These are phyloP conservation scores for Rhizopogon rudus DNA, from an alignment of 768 basidiomycete genomes.

Conservation along the genomic window DNA sequence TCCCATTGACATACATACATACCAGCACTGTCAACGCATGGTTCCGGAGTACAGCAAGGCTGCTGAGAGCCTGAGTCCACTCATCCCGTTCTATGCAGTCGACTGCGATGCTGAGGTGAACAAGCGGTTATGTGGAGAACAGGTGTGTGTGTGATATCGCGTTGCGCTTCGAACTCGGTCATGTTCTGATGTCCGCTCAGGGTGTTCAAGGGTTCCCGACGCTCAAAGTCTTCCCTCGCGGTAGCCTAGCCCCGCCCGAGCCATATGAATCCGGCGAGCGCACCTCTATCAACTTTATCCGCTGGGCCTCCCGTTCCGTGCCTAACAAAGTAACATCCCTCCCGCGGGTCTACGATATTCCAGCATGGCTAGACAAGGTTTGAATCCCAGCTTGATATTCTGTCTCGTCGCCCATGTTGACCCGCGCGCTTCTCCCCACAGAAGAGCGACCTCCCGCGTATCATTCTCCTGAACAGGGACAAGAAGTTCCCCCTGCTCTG, in stretches of 20 bases:
- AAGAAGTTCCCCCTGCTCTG: slow-evolving; percentile 75
- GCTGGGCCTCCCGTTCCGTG: slow-evolving; percentile 70
- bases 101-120: slow-evolving; percentile 86
- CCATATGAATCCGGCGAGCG: slow-evolving; percentile 67
- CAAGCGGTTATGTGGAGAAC: slow-evolving; percentile 76
- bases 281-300: slow-evolving; percentile 65
- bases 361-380: slow-evolving; percentile 68
- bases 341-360: slow-evolving; percentile 49
- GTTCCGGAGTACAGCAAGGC: slow-evolving; percentile 84
- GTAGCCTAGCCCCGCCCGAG: slow-evolving; percentile 54
- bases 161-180: background rate
- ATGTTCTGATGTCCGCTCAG: slow-evolving; percentile 21
- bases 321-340: slow-evolving; percentile 67
- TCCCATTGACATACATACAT: background rate
- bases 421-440: slow-evolving; percentile 10
- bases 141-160: slow-evolving; percentile 34
- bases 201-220: slow-evolving; percentile 91
- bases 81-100: slow-evolving; percentile 88
- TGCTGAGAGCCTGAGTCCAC: slow-evolving; percentile 69
- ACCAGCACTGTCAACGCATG: slow-evolving; percentile 79
- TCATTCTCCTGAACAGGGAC: slow-evolving; percentile 69
- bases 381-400: slow-evolving; percentile 7
- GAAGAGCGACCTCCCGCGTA: slow-evolving; percentile 44
- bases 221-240: slow-evolving; percentile 86
- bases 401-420: background rate